phyloP scores from a whole-genome alignment of 2,329 filamentous ascomycete genomes.

The Alternaria metachromatica region DNA sequence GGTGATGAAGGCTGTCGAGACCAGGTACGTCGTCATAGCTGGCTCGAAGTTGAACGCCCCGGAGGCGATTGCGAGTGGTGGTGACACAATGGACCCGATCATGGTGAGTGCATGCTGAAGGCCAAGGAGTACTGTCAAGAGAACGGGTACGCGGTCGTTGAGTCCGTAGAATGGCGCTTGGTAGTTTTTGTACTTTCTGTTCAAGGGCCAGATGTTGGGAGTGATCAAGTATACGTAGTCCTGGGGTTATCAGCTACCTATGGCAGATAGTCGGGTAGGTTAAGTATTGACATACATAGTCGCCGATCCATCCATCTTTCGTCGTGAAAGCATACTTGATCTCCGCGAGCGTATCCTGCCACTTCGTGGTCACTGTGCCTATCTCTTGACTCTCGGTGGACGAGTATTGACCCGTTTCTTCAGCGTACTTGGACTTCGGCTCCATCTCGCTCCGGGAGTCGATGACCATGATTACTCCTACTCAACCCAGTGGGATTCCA shows the following conservation, averaged over 20 bases:
- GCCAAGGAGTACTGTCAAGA: conserved; percentile 35
- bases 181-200: conserved; percentile 35
- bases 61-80: conserved; percentile 38
- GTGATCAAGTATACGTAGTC: conserved; percentile 45
- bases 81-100: conserved; percentile 36
- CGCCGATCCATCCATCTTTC: conserved; percentile 49
- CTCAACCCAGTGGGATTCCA: not conserved
- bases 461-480: not conserved
- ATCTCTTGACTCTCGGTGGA: conserved; percentile 6
- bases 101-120: conserved; percentile 41
- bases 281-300: conserved; percentile 41
- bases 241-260: conserved; percentile 20
- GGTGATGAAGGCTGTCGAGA: conserved; percentile 39
- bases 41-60: conserved; percentile 38
- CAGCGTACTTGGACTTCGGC: conserved; percentile 3
- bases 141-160: conserved; percentile 33
- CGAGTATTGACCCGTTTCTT: conserved; percentile 11
- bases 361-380: conserved; percentile 7
- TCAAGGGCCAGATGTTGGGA: conserved; percentile 31
- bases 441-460: not conserved
- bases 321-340: conserved; percentile 45
- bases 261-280: not conserved
- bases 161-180: conserved; percentile 36
- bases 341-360: conserved; percentile 16
- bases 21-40: conserved; percentile 33